These are phyloP conservation scores for Lagenaria siceraria DNA, from an alignment of 306 rosid species.

Conservation along the genomic window DNA sequence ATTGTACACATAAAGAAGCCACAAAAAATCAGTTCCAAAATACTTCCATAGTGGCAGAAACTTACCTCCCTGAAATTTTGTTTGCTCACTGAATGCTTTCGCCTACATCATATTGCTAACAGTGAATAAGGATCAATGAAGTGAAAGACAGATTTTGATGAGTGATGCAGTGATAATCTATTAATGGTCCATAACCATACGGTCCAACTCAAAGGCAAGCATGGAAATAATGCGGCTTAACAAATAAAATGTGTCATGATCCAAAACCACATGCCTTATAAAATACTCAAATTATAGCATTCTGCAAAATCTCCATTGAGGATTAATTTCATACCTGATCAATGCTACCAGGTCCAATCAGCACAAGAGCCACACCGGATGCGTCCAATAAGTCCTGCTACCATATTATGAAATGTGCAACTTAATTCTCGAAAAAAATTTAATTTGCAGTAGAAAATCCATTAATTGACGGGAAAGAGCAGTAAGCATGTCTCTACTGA, in stretches of 20 bases:
- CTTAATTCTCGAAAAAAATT: neutral
- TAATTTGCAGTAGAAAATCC: neutral
- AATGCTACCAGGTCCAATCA: slow-evolving; percentile 89
- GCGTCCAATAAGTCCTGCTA: slow-evolving; percentile 72
- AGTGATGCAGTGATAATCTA: neutral
- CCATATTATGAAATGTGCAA: slow-evolving; percentile 4
- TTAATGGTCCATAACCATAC: neutral
- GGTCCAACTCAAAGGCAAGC: neutral
- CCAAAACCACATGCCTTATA: neutral
- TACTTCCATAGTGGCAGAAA: neutral
- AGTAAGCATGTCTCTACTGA: neutral
- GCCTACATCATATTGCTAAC: slow-evolving; percentile 34
- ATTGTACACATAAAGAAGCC: neutral
- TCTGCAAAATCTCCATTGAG: neutral
- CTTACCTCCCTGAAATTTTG: slow-evolving; percentile 84
- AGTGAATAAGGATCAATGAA: neutral
- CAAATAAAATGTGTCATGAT: neutral
- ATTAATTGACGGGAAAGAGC: neutral
- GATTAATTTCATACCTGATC: slow-evolving; percentile 41
- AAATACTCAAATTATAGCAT: neutral
- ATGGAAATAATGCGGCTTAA: neutral
- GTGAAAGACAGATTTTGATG: neutral
- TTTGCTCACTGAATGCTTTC: slow-evolving; percentile 53
- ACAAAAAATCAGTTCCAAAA: neutral
- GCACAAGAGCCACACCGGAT: slow-evolving; percentile 71